Conservation (phyloP, 768 basidiomycete genomes). For the Rhodotorula kratochvilovae region DNA sequence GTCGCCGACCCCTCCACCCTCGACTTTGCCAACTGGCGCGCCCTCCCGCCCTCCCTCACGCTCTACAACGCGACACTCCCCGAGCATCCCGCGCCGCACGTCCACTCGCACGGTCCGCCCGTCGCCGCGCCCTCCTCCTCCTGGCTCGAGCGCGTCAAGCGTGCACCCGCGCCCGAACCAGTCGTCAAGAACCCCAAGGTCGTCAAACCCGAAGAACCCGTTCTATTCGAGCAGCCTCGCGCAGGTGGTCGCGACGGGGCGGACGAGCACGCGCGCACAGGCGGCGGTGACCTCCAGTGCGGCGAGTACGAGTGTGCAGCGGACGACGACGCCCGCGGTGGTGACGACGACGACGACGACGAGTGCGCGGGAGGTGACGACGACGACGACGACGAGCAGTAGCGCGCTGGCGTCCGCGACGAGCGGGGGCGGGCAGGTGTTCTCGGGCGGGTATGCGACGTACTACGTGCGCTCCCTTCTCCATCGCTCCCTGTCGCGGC, state of each 20-base stretch:
- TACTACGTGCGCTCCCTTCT: slow-evolving; percentile 12
- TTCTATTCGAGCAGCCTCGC: background rate
- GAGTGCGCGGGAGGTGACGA: background rate
- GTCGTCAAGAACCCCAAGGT: slow-evolving; percentile 24
- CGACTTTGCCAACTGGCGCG: background rate
- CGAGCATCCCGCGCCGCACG: background rate
- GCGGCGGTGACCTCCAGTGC: too few species aligned
- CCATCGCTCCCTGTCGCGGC: background rate
- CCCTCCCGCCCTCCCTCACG: background rate
- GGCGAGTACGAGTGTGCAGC: too few species aligned
- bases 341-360: background rate
- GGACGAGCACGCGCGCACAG: too few species aligned
- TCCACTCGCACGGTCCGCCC: background rate
- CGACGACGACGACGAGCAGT: background rate
- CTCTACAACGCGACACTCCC: background rate
- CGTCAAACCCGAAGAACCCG: slow-evolving; percentile 25
- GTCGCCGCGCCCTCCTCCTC: background rate
- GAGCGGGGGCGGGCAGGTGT: background rate
- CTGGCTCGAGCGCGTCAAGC: background rate
- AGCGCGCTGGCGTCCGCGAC: background rate
- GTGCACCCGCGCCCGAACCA: background rate
- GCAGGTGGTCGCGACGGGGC: too few species aligned
- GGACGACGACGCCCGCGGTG: background rate
- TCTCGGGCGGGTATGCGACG: slow-evolving; percentile 31
- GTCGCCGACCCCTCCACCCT: background rate